Percentiles rank a stretch among this genome's conserved stretches.
Evolutionary conservation across 2,329 filamentous ascomycete genomes (phyloP).

Genomic region (Nemania sp.): DNA sequence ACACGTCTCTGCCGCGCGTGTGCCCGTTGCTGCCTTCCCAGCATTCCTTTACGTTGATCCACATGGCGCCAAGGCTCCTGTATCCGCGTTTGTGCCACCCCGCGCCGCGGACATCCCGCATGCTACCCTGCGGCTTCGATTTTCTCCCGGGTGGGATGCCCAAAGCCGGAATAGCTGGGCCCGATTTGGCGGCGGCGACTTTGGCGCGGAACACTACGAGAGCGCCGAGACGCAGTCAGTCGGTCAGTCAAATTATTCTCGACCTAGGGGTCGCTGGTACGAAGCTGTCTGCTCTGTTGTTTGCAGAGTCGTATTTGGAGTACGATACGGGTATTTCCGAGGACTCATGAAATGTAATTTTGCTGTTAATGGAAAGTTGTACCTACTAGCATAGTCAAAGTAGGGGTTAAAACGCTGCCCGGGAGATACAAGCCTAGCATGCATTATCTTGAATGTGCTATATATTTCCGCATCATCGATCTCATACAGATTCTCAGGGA

Average conservation of each 20-base stretch:
- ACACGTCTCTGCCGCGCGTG: conserved; percentile 20
- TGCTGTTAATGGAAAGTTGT: background rate
- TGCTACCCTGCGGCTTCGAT: background rate
- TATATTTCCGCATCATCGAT: background rate
- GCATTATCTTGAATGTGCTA: background rate
- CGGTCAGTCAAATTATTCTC: background rate
- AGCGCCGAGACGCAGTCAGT: background rate
- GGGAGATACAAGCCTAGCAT: background rate
- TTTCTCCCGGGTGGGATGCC: background rate
- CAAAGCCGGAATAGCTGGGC: background rate
- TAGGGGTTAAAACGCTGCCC: background rate
- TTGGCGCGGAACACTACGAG: conserved; percentile 3
- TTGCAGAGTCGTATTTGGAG: background rate
- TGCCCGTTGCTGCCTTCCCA: conserved; percentile 25
- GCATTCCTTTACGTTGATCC: conserved; percentile 29
- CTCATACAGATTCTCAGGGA: background rate
- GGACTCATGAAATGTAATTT: background rate
- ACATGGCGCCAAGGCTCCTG: conserved; percentile 23
- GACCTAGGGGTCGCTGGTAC: background rate
- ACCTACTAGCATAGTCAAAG: conserved; percentile 3
- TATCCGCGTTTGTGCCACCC: conserved; percentile 30
- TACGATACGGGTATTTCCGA: background rate
- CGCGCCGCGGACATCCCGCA: conserved; percentile 12
- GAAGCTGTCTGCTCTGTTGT: conserved; percentile 1
- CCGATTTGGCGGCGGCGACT: conserved; percentile 6